Evolutionary conservation across 2,329 filamentous ascomycete species (phyloP), one percentile per base, ranked within the genome.

Genomic region (Paraphoma sp.): DNA sequence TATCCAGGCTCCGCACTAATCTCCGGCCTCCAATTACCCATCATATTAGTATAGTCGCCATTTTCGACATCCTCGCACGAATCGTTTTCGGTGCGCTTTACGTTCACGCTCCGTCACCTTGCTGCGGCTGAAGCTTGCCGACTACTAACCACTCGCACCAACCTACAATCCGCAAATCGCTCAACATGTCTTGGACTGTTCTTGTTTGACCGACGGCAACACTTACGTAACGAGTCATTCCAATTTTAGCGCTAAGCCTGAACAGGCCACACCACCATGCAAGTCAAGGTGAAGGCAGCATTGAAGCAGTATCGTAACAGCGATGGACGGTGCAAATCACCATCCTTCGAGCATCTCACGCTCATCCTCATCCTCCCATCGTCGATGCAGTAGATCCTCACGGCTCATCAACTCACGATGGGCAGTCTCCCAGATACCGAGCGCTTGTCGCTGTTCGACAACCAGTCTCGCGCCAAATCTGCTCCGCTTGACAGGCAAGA

Each of bases 271-370:
- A 14, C 3, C 33, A 11, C 30, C 30, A 38, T 17, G 41, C 53
- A 56, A 43, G 57, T 63, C 47, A 59, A 49, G 53, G 56, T 58
- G 45, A 61, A 53, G 17, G 23, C 17, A 47, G 45, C 43, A 43
- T 12, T 51, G 41, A 30, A n/a, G 28, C 6, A 14, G 43, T 30
- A 6, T 6, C 40, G 31, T 6, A 6, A 31, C 44, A 31, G 33
- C 16, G 31, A 45, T 11, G 29, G 9, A 17, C 11, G 31, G 44
- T 45, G 11, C 7, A 14, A 7, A 7, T 1, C 17, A 8, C 14
- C 30, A 45, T 51, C 31, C 11, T 14, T 31, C 12, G 14, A 45
- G 10, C 31, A 43, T 23, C 28, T 45, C 41, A 45, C 38, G 8
- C 17, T 49, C 41, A 42, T 18, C 18, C 29, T 54, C 52, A 47